A percentile compares a stretch with the other conserved stretches of the same genome.
Conservation (phyloP, 345 rosid species). For the Geranium brycei region DNA sequence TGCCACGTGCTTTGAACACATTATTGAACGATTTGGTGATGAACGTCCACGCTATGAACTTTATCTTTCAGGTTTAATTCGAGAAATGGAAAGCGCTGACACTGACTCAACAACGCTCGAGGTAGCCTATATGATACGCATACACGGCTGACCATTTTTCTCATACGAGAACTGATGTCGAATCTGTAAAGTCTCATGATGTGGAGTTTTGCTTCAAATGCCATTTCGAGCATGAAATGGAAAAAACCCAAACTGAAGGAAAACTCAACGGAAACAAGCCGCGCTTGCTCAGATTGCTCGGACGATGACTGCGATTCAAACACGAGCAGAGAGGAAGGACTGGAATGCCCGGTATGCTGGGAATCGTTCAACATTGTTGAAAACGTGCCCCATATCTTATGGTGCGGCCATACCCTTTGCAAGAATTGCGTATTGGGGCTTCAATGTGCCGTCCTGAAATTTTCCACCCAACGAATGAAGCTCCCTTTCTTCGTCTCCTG, state of each 20-base stretch:
- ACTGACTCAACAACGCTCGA: no score
- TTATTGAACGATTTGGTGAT: no score
- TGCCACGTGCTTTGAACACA: no score
- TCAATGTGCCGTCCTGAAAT: slow-evolving; percentile 25
- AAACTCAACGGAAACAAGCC: slow-evolving; percentile 11
- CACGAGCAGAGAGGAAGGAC: slow-evolving; percentile 23
- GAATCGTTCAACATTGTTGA: slow-evolving; percentile 39
- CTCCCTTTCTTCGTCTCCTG: slow-evolving; percentile 35
- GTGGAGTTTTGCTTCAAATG: slow-evolving; percentile 19
- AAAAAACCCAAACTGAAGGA: slow-evolving; percentile 3
- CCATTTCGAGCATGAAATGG: slow-evolving; percentile 11
- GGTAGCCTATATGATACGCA: no score
- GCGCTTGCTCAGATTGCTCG: slow-evolving; percentile 23
- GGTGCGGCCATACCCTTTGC: slow-evolving; percentile 40
- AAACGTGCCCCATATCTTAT: slow-evolving; percentile 30
- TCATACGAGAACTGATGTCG: neutral
- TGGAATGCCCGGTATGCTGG: slow-evolving; percentile 42
- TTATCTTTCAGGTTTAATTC: no score
- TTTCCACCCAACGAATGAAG: slow-evolving; percentile 19
- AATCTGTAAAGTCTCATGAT: slow-evolving; percentile 2
- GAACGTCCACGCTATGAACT: no score
- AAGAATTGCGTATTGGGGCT: slow-evolving; percentile 29
- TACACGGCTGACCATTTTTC: no score
- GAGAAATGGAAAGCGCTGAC: no score
- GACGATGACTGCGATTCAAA: slow-evolving; percentile 24